Evolutionary conservation across 169 alveolate species (phyloP).

Genomic region (Plasmodium coatneyi): DNA sequence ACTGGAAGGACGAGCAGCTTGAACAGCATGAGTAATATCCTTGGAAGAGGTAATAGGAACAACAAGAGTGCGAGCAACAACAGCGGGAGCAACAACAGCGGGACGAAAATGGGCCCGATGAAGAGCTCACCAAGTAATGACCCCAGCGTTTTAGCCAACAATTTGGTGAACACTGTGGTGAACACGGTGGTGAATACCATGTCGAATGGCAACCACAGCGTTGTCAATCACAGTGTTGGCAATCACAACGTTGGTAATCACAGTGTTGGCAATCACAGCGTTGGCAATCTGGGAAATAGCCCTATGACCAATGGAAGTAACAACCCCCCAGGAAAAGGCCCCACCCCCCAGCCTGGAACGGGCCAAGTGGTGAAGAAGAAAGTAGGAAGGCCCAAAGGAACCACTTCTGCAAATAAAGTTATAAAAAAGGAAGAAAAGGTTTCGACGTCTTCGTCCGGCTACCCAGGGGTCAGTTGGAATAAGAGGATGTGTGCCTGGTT

Average conservation of each 20-base stretch:
- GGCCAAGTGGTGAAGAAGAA: slow-evolving; percentile 18
- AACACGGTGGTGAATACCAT: not conserved
- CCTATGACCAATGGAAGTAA: not conserved
- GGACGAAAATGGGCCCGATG: not conserved
- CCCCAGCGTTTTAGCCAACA: not conserved
- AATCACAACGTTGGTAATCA: too few relatives aligned
- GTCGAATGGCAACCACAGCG: not conserved
- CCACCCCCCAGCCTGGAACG: not conserved
- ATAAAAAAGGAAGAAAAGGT: slow-evolving; percentile 72
- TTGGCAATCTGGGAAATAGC: not conserved
- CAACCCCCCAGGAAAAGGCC: not conserved
- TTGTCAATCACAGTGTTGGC: too few relatives aligned
- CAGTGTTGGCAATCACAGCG: not conserved
- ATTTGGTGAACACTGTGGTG: not conserved
- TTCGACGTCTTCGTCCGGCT: slow-evolving; percentile 84
- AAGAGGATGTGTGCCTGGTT: slow-evolving; percentile 90
- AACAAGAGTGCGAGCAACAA: not conserved
- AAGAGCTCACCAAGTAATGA: not conserved
- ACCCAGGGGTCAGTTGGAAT: slow-evolving; percentile 91
- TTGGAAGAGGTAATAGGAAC: not conserved
- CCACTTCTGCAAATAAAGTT: slow-evolving; percentile 30
- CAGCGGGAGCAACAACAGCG: not conserved
- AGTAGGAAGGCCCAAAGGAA: slow-evolving; percentile 69
- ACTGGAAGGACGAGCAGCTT: not conserved
- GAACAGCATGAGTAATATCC: not conserved